Evolutionary conservation across 176 grass and related monocot species (phyloP), one percentile per base, ranked within the genome.

Genomic region (Oryza glumipatula): DNA sequence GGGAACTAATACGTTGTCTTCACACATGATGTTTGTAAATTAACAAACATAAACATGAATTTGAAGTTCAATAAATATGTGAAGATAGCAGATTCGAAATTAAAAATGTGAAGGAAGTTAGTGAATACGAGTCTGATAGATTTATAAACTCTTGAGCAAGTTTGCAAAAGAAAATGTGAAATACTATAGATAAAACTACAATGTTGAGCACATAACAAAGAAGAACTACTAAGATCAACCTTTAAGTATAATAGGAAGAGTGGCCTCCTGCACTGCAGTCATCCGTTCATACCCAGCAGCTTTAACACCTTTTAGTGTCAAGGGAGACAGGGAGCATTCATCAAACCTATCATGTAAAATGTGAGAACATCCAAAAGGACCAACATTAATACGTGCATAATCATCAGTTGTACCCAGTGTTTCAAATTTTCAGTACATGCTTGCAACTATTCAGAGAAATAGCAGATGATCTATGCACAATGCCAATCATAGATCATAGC

Each of bases 261-360:
- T 98, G 32, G 96, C 96, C 81, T 98, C 96, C 82, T 98, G 93
- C 75, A 98, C 93, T 41, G 89, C 78, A 80, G 96, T 98, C 96
- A 98, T 95, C 78, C 77, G 82, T 47, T 94, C 96, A 88, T 91
- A 98, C 35, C 93, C 93, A 86, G 91, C 91, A 92, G 88, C 86
- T 89, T 98, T 92, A 75, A 98, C 81, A 84, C 96, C 96, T 92
- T 95, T 98, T 21, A 98, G 84, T 71, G 96, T 92, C 89, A 94
- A 84, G 81, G 91, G 93, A 74, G 93, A 98, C 70, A 98, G 78
- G 17, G 77, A 67, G 77, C 83, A 98, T 81, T 95, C 79, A 47
- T 98, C 93, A 90, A 98, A 98, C 81, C 96, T 98, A 48, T 69
- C 46, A 79, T 35, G 49, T 64, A 76, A 70, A 82, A 60, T 45